These are phyloP conservation scores for Phaeosphaeriaceae sp. DNA, from an alignment of 2,329 filamentous ascomycete species.

Conservation along the genomic window DNA sequence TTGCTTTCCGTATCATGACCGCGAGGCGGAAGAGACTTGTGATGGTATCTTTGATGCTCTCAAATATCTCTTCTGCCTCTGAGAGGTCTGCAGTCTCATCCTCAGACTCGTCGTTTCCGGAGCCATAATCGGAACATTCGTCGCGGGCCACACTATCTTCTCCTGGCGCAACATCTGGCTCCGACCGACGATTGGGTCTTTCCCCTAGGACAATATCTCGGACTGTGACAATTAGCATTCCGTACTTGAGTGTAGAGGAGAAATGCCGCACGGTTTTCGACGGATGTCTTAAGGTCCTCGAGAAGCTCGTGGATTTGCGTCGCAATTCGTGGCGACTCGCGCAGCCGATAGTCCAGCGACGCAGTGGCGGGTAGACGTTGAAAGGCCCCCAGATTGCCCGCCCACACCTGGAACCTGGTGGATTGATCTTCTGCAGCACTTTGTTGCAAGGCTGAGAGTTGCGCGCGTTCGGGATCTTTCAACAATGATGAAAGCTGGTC, in stretches of 20 bases:
- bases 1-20: slow-evolving; percentile 22
- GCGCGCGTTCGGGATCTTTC: neutral
- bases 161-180: neutral
- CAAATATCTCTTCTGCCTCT: slow-evolving; percentile 28
- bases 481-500: slow-evolving; percentile 4
- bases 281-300: slow-evolving; percentile 20
- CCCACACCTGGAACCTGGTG: slow-evolving; percentile 36
- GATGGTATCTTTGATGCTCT: slow-evolving; percentile 21
- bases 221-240: slow-evolving; percentile 5
- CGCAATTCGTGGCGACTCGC: slow-evolving; percentile 27
- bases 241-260: no score
- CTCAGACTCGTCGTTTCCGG: neutral
- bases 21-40: slow-evolving; percentile 24
- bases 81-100: neutral
- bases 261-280: slow-evolving; percentile 11
- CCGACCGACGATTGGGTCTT: slow-evolving; percentile 13
- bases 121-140: neutral
- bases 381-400: slow-evolving; percentile 38
- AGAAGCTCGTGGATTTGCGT: slow-evolving; percentile 29
- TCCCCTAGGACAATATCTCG: slow-evolving; percentile 16
- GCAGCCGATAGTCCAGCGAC: slow-evolving; percentile 34
- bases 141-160: neutral
- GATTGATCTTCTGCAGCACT: slow-evolving; percentile 17
- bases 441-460: slow-evolving; percentile 8
- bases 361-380: slow-evolving; percentile 19